phyloP scores from a whole-genome alignment of 2,329 filamentous ascomycete genomes.

The Fusarium nelsonii region DNA sequence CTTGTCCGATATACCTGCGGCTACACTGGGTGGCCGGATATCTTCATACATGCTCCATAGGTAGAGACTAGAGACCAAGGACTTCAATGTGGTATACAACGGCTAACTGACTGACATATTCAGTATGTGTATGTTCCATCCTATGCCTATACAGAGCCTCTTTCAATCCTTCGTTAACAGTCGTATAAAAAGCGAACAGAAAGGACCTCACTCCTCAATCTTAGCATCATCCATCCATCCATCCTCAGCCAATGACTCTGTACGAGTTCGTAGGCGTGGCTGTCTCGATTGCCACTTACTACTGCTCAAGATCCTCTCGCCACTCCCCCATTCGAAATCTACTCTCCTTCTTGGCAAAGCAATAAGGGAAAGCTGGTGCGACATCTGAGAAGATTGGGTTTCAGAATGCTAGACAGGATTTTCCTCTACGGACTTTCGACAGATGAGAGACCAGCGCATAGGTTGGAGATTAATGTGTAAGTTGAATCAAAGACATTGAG shows the following conservation, averaged over 20 bases:
- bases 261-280: conserved; percentile 9
- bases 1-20: not conserved
- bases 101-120: not conserved
- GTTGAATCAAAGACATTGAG: conserved; percentile 34
- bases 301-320: conserved; percentile 4
- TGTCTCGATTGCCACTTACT: conserved; percentile 27
- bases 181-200: not conserved
- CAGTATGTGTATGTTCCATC: no score
- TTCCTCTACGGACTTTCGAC: not conserved
- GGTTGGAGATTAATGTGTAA: conserved; percentile 30
- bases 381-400: conserved; percentile 1
- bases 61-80: not conserved
- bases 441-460: not conserved
- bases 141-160: not conserved
- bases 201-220: not conserved
- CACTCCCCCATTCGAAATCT: not conserved
- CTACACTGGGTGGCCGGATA: not conserved
- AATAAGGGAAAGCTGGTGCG: conserved; percentile 1
- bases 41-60: no score
- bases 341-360: not conserved
- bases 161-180: not conserved
- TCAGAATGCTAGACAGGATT: conserved; percentile 24
- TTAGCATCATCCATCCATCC: not conserved
- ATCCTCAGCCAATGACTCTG: not conserved
- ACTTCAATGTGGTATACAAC: not conserved